Evolutionary conservation across 305 asterid genomes (phyloP).

Genomic region (Fraxinus ornus): DNA sequence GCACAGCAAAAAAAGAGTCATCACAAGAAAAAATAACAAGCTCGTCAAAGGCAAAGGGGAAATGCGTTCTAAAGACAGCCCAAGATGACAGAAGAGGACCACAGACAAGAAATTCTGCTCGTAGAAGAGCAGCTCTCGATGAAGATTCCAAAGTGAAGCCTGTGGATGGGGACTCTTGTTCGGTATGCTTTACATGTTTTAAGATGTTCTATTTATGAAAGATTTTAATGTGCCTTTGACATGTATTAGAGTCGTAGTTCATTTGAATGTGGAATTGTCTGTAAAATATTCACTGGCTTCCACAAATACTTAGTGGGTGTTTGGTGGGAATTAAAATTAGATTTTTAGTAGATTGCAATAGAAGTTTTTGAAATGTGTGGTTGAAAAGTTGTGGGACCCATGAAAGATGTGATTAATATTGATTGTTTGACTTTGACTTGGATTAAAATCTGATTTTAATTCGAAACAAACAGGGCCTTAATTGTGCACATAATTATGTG

Average conservation of each 20-base stretch:
- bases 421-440: too few species aligned
- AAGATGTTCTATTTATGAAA: neutral
- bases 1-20: constrained; percentile 56
- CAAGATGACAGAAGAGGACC: constrained; percentile 85
- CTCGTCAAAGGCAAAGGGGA: constrained; percentile 83
- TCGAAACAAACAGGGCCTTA: neutral
- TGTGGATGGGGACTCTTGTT: constrained; percentile 70
- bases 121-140: constrained; percentile 79
- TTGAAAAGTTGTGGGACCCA: too few species aligned
- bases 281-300: constrained; percentile 10
- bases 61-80: constrained; percentile 74
- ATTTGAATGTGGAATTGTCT: neutral
- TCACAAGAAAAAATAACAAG: constrained; percentile 53
- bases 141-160: constrained; percentile 75
- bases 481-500: constrained; percentile 12
- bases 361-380: too few species aligned
- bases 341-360: too few species aligned
- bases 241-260: neutral
- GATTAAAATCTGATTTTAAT: too few species aligned
- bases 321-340: too few species aligned
- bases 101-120: constrained; percentile 83
- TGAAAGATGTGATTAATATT: too few species aligned
- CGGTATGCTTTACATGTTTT: constrained; percentile 50
- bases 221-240: constrained; percentile 23
- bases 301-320: constrained; percentile 27